A percentile compares a stretch with the other conserved stretches of the same genome.
These are phyloP conservation scores for Stylosanthes scabra DNA, from an alignment of 331 rosid genomes.

Conservation along the genomic window DNA sequence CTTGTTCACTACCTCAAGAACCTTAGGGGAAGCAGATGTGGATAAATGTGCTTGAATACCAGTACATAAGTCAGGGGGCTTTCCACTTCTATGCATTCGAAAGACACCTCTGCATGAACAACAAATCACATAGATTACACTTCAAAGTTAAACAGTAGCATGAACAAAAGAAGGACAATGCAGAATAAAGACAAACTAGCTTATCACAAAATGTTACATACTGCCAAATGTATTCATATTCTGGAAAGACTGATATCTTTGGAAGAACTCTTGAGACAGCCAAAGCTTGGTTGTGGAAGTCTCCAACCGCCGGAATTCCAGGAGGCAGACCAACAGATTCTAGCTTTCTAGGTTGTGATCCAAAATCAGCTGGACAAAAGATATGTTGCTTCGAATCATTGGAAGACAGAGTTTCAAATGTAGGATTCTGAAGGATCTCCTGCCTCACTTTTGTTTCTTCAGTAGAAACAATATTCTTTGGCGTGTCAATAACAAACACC, in stretches of 20 bases:
- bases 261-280: constrained; percentile 41
- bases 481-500: constrained; percentile 47
- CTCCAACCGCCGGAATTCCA: constrained; percentile 55
- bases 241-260: constrained; percentile 70
- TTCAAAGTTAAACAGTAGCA: constrained; percentile 23
- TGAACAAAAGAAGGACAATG: constrained; percentile 19
- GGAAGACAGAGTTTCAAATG: constrained; percentile 40
- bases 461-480: constrained; percentile 45
- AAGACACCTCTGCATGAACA: constrained; percentile 75
- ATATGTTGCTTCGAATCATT: constrained; percentile 48
- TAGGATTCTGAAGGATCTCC: constrained; percentile 48
- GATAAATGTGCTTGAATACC: constrained; percentile 95
- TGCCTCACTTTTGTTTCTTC: constrained; percentile 51
- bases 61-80: constrained; percentile 54
- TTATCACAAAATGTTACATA: constrained; percentile 54
- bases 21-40: constrained; percentile 79
- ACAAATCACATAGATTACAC: constrained; percentile 29
- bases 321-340: constrained; percentile 42
- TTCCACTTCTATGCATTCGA: constrained; percentile 73
- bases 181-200: constrained; percentile 35
- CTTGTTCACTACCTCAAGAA: constrained; percentile 62
- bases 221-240: constrained; percentile 86
- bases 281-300: constrained; percentile 46
- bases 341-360: constrained; percentile 46
- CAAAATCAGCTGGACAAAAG: constrained; percentile 39